Conservation (phyloP, 2,329 filamentous ascomycete genomes). For the Phialophora tarda region DNA sequence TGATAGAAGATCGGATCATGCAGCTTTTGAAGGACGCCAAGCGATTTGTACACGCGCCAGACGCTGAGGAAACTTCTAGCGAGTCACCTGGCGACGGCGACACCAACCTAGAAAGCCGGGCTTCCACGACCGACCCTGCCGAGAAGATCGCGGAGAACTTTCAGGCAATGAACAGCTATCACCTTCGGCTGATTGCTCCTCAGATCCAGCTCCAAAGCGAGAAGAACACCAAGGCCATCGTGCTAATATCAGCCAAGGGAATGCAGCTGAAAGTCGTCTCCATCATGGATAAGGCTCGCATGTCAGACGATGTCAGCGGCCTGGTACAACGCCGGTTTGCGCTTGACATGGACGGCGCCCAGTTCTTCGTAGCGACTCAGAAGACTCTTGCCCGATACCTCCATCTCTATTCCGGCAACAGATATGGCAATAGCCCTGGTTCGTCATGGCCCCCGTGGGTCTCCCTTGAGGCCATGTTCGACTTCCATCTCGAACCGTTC, state of each 20-base stretch:
- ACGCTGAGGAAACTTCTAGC: slow-evolving; percentile 48
- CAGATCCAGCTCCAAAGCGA: slow-evolving; percentile 98
- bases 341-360: slow-evolving; percentile 94
- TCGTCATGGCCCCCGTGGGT: slow-evolving; percentile 98
- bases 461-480: slow-evolving; percentile 97
- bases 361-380: slow-evolving; percentile 96
- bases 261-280: slow-evolving; percentile 98
- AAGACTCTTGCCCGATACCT: slow-evolving; percentile 88
- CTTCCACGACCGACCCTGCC: slow-evolving; percentile 58
- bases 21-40: slow-evolving; percentile 84
- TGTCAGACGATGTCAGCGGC: slow-evolving; percentile 91
- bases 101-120: slow-evolving; percentile 44
- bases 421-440: slow-evolving; percentile 82
- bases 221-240: slow-evolving; percentile 95
- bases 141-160: slow-evolving; percentile 86
- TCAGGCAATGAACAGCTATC: slow-evolving; percentile 88
- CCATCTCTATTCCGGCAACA: slow-evolving; percentile 92
- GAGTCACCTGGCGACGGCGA: slow-evolving; percentile 42
- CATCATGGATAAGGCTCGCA: slow-evolving; percentile 94
- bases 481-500: slow-evolving; percentile 90
- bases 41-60: slow-evolving; percentile 77
- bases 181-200: slow-evolving; percentile 91
- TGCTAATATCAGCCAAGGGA: slow-evolving; percentile 92
- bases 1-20: slow-evolving; percentile 83
- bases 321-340: slow-evolving; percentile 93